Evolutionary conservation across 2,329 filamentous ascomycete species (phyloP), one percentile per base, ranked within the genome.

Genomic region (Aureobasidium melanogenum): DNA sequence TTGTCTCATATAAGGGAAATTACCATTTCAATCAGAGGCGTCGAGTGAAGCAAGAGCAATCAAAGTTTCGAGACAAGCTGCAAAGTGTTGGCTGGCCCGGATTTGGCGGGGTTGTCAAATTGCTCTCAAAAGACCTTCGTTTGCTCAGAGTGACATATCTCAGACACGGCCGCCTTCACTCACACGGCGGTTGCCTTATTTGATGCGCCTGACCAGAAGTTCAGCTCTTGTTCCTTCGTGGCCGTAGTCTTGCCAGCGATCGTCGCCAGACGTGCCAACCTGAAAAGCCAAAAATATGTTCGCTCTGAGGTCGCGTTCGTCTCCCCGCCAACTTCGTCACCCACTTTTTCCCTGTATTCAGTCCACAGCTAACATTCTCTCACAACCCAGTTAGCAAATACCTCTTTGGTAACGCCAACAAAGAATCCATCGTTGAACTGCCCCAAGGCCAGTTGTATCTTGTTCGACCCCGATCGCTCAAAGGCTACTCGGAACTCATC

Each of bases 361-460:
- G 30, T 24, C 17, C 47, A 39, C 28, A 41, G 47, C 59, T 52
- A n/a, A 50, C 55, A 38, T 36, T 32, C n/a, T 44, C 19, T 15
- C 36, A 34, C 24, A 7, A 24, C n/a, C n/a, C 30, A 63, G 62
- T 73, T 17, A 72, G 70, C 76, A 97, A 96, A 77, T 87, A 94
- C 71, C 86, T 97, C 72, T 97, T 97, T 73, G 86, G 87, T 66
- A 91, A 95, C 74, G 84, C 84, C 70, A 90, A 86, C 73, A 93
- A 97, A 75, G 92, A 97, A 79, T 88, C 91, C 51, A 85, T 99
- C 72, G 91, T 96, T 76, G 92, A 97, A 73, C 87, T 99, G 46
- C 86, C 92, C 17, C 91, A 97, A 75, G 94, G 94, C 72, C 92
- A 97, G 75, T 89, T 99, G 47, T 99, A 97, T 75, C 88, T 99